Base-by-base conservation (phyloP, 2,329 filamentous ascomycete species). In the Drechmeria coniospora region DNA sequence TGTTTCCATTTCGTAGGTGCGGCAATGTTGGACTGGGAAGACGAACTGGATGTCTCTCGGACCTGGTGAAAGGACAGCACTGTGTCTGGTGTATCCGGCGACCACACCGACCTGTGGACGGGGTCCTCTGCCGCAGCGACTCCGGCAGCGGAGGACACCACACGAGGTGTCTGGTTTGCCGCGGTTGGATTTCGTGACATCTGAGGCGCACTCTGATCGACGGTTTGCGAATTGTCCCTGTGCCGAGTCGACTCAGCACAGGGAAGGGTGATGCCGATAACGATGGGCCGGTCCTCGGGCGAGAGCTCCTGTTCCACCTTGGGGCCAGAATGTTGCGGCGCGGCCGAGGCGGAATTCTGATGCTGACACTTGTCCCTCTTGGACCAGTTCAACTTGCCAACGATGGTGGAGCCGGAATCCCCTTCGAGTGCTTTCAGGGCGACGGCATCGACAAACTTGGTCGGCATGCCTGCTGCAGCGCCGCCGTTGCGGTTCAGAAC, bases 251-350 rank as follows among this genome's bases (percentile, higher is more conserved):
- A 34, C 13, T 47, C 43, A 6, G 46, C 46, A 10, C 69, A 65
- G 3, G 76, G 68, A 25, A 82, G 56, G 10, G 68, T 65, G 27
- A 83, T 71, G 9, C 77, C 77, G 37, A 82, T 83, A 23, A 78
- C 64, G 33, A 83, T 83, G 1, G 74, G 74, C n/a, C 71, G 62
- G 40, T 78, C 72, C 32, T 65, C 68, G 0, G 78, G 77, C 10
- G 77, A 80, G 4, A 80, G 57, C 34, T 72, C 69, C 8, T 47
- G 45, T 5, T 44, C 44, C 15, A 44, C 29, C 34, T 40, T 36
- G 34, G 43, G 34, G 32, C 40, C 30, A 15, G 40, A 36, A 21
- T 42, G 44, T 10, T 46, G 44, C 8, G 48, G 40, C 3, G 42
- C 41, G 10, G 41, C 36, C 9, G 43, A 38, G 10, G 36, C 38